Evolutionary conservation across 108 stramenopile species (phyloP), one percentile per base, ranked within the genome.

Genomic region (Seminavis robusta): DNA sequence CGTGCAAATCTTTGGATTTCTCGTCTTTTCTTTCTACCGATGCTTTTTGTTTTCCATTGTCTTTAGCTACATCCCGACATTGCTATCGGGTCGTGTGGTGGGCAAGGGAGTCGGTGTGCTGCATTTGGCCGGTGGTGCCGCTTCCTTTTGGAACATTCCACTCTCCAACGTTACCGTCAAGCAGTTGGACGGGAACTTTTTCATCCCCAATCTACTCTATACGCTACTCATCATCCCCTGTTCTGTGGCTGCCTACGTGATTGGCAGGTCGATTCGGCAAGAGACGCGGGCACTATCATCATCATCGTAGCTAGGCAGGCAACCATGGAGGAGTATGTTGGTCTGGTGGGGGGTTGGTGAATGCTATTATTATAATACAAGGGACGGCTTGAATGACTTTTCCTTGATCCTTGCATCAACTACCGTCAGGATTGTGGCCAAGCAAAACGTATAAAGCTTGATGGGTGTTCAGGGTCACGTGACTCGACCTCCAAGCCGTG

Each of bases 1-100:
- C n/a, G 72, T 78, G 0, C 71, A 78, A 52, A 52, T 78, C 33
- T 4, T 70, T 29, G 77, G 77, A 0, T 78, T 78, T 50, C 24
- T 73, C 9, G 39, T 78, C 28, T 78, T 73, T 55, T 64, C 72
- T 31, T 61, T 78, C 38, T 78, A 42, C 30, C 52, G 77, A 16
- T 70, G 54, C 33, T 73, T 78, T 36, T 25, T 78, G 31, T 78
- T 61, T 52, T 28, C 61, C 0, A 59, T 69, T 6, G 55, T 34
- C 29, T 73, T 69, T 20, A 55, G 59, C 38, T 78, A 43, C 43
- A 11, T 73, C 26, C 65, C 77, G 3, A 38, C 39, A 7, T 56
- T 73, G 47, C 4, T 73, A 1, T 16, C 36, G 15, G 21, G 15
- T 0, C 41, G 51, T 3, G 68, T 71, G 1, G 40, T 65, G 48